Evolutionary conservation across 257 asterid genomes (phyloP), one percentile per base, ranked within the genome.

Genomic region (Linaria vulgaris): DNA sequence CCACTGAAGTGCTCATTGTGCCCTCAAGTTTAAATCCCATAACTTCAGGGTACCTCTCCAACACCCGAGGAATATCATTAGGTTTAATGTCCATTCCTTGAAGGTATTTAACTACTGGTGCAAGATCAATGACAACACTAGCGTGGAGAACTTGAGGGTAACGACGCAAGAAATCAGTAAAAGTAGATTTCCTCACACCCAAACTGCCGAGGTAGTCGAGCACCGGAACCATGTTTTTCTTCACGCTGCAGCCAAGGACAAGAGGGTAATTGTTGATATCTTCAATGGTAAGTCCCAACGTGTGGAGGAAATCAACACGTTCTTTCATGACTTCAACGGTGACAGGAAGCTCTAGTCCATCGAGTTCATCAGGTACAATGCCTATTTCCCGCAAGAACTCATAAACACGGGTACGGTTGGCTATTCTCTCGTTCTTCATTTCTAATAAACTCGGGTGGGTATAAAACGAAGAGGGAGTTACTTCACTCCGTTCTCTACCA

Each of bases 1-100:
- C 99, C n/a, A 94, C 96, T 0, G 99, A 94, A 37, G 97, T 92
- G 72, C 97, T 89, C 99, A 88, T 92, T 41, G 99, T 94, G 15
- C 99, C 96, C 79, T 92, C 99, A 19, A 92, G 94, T 74, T 87
- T 92, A 61, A 92, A 92, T 31, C 99, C 99, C 79, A 92, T 59
- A 49, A 92, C 87, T 78, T 89, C 95, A 0, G 97, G 97, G 57
- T 90, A 87, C 61, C 57, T 73, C 90, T 87, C 97, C 31, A 89
- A 79, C 59, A 89, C 99, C 61, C 88, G 74, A 31, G 99, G 97
- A 67, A 92, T 74, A 63, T 92, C 95, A 66, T 49, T 72, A 56
- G 94, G 95, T 80, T 87, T 90, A 54, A 92, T 84, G 79, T 92
- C 99, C 96, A 92, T 82, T 53, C 97, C 99, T 64, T 89, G 96